Evolutionary conservation across 148 eudicot genomes (phyloP), one percentile per base, ranked within the genome.

Genomic region (Vaccinium myrtillus): DNA sequence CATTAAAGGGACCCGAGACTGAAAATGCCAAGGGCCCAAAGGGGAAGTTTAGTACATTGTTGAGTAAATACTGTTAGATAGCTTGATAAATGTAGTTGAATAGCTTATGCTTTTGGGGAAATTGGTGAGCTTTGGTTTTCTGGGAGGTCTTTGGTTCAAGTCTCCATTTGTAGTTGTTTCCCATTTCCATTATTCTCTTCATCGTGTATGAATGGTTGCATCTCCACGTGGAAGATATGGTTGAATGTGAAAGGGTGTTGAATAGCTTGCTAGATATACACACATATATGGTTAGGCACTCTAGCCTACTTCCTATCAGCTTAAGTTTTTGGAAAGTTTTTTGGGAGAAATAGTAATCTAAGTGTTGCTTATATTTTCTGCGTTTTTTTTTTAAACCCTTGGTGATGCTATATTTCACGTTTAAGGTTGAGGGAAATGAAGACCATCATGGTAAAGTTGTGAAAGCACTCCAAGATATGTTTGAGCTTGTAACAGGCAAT

Each of bases 391-490:
- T 65, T n/a, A n/a, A 19, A 50, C 63, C 30, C 82, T 39, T 75
- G 82, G 16, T 86, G 58, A 83, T 67, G 50, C 79, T 51, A 53
- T 63, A 25, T 81, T 43, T 19, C 54, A 25, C 48, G 58, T 86
- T 81, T 83, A 84, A 94, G 98, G 93, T 93, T 77, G 92, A 92
- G 83, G 97, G 98, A 79, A 90, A 92, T 51, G 95, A 92, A 86
- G 83, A 77, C 51, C 92, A 87, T 53, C 86, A 88, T 89, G 27
- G 81, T 83, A 84, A 88, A 87, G 96, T 97, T 70, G 97, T 97
- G 84, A 92, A 90, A 92, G 91, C 91, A 61, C 93, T 97, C 73
- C 98, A 97, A 90, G 99, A 97, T 88, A 92, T 93, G 5, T 90
- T 94, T 90, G 99, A 97, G 90, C 89, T 97, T 85, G 96, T 95